phyloP scores from a whole-genome alignment of 2,329 filamentous ascomycete genomes.

The Sarocladiaceae sp. region DNA sequence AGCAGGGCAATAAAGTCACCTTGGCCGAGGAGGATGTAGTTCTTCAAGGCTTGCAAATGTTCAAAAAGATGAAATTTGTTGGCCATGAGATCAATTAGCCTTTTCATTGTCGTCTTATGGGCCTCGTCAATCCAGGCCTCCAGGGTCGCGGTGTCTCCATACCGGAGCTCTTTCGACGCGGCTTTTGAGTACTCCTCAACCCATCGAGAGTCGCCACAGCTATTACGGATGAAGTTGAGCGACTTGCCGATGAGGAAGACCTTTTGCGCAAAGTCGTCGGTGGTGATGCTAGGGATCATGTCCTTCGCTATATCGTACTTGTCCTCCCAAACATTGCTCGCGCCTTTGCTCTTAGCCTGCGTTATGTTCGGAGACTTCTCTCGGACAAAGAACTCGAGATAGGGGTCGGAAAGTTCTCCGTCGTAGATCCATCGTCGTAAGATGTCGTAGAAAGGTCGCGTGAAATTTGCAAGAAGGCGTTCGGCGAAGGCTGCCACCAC shows the following conservation, averaged over 20 bases:
- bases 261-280: conserved; percentile 87
- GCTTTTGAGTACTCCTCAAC: conserved; percentile 92
- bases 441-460: conserved; percentile 93
- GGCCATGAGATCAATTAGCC: conserved; percentile 87
- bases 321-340: conserved; percentile 94
- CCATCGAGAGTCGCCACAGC: conserved; percentile 89
- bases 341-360: conserved; percentile 49
- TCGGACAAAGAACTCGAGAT: conserved; percentile 88
- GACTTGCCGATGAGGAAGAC: conserved; percentile 97
- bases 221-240: conserved; percentile 94
- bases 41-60: conserved; percentile 85
- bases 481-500: conserved; percentile 93
- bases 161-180: conserved; percentile 83
- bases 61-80: conserved; percentile 93
- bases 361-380: conserved; percentile 59
- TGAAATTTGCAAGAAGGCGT: conserved; percentile 77
- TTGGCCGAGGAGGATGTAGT: conserved; percentile 88
- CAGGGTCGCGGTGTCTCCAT: conserved; percentile 86
- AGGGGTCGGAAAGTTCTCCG: conserved; percentile 94
- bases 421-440: conserved; percentile 97
- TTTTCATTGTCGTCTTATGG: conserved; percentile 96
- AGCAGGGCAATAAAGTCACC: conserved; percentile 95
- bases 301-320: conserved; percentile 82
- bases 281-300: conserved; percentile 92
- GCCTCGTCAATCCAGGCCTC: conserved; percentile 94